These are phyloP conservation scores for Oropetium thomaeum DNA, from an alignment of 176 grass and related monocot species.

Conservation along the genomic window DNA sequence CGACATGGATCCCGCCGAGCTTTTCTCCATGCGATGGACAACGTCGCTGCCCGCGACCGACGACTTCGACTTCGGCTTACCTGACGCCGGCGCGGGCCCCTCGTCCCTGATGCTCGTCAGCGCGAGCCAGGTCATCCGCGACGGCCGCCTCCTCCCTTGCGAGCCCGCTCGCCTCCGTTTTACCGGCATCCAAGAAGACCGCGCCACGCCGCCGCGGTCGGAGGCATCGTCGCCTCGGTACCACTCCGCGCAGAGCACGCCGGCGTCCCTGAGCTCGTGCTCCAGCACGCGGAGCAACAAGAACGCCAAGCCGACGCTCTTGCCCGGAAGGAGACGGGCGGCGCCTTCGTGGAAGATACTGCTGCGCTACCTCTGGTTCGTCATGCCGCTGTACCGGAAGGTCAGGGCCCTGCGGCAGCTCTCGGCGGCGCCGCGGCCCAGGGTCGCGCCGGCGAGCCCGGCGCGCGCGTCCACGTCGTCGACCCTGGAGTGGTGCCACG, in stretches of 20 bases:
- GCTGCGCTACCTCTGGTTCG: constrained; percentile 67
- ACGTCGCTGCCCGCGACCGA: constrained; percentile 18
- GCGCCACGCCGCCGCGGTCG: background rate
- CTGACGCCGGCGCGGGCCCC: background rate
- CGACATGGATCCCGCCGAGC: constrained; percentile 67
- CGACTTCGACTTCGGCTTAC: constrained; percentile 48
- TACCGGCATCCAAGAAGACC: background rate
- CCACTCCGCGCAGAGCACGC: constrained; percentile 68
- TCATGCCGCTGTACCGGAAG: constrained; percentile 74
- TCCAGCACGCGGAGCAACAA: constrained; percentile 16
- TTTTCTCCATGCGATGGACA: constrained; percentile 86
- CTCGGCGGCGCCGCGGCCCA: background rate
- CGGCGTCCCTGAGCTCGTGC: constrained; percentile 32
- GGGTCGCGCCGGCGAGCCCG: constrained; percentile 35
- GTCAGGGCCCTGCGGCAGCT: constrained; percentile 37
- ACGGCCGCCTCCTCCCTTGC: constrained; percentile 48
- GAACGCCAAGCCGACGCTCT: background rate
- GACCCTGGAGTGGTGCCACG: constrained; percentile 64
- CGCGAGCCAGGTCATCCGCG: constrained; percentile 54
- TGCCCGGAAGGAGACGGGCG: background rate
- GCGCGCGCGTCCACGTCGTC: constrained; percentile 37
- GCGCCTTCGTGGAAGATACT: constrained; percentile 74
- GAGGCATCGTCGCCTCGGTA: constrained; percentile 52
- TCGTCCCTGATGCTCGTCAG: constrained; percentile 27
- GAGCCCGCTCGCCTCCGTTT: constrained; percentile 1